A percentile compares a stretch with the other conserved stretches of the same genome.
Evolutionary conservation across 805 yeast genomes (phyloP).

Genomic region (Isabelozyma heimii): DNA sequence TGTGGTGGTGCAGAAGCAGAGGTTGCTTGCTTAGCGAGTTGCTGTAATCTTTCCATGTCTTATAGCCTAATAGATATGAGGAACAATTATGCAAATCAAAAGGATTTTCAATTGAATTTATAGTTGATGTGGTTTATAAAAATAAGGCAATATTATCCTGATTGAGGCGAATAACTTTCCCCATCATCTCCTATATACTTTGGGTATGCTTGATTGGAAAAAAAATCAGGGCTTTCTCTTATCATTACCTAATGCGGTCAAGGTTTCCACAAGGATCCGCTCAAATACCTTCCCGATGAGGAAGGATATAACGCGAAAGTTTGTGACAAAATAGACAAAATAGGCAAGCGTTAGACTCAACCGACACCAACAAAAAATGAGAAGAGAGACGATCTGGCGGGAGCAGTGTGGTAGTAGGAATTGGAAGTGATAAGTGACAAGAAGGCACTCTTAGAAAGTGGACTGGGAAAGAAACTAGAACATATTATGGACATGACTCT

Average conservation of each 20-base stretch:
- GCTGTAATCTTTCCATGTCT: constrained; percentile 62
- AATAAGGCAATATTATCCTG: background rate
- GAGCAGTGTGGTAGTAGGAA: background rate
- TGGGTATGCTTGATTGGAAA: background rate
- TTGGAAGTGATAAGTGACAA: too few relatives aligned
- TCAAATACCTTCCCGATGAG: constrained; percentile 2
- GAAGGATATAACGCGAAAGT: constrained; percentile 2
- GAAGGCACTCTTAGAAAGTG: too few relatives aligned
- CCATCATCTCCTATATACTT: background rate
- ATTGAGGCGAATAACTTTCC: background rate
- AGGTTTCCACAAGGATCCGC: constrained; percentile 1
- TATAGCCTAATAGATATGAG: background rate
- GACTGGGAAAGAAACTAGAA: too few relatives aligned
- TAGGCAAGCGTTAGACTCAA: background rate
- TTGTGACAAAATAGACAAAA: background rate
- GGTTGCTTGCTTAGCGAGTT: constrained; percentile 60
- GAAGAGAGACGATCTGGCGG: too few relatives aligned
- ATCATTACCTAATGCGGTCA: constrained; percentile 8
- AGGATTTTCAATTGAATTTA: background rate
- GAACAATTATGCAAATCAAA: background rate
- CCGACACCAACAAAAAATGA: too few relatives aligned
- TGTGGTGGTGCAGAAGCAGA: constrained; percentile 54
- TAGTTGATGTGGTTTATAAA: background rate
- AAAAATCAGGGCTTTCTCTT: constrained; percentile 1
- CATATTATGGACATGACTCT: too few relatives aligned